Evolutionary conservation across 208 protist genomes (phyloP).

Genomic region (Acanthamoeba triangularis): DNA sequence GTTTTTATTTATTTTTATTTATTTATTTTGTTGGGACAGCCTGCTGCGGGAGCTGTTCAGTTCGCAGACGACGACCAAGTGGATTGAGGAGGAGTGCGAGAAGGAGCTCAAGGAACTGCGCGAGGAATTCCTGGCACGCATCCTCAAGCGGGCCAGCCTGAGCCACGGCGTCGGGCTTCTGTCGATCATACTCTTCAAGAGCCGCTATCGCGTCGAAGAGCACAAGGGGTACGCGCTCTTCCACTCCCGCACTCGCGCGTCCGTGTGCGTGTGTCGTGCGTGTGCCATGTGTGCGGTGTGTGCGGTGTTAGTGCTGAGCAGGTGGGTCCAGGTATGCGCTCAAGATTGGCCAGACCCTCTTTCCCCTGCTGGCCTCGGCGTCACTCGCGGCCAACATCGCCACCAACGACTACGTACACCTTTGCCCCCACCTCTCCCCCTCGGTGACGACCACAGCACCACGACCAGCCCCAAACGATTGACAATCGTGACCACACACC

Average conservation of each 20-base stretch:
- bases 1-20: not conserved
- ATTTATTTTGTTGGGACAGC: not conserved
- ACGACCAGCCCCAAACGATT: too few relatives aligned
- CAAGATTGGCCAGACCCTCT: slow-evolving; percentile 7
- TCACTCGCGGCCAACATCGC: slow-evolving; percentile 1
- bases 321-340: not conserved
- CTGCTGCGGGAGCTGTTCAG: slow-evolving; percentile 69
- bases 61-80: slow-evolving; percentile 61
- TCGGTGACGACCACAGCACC: not conserved
- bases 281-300: not conserved
- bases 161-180: slow-evolving; percentile 12
- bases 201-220: slow-evolving; percentile 51
- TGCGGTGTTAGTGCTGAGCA: not conserved
- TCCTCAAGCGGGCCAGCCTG: slow-evolving; percentile 55
- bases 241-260: not conserved
- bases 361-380: not conserved
- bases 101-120: slow-evolving; percentile 52
- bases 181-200: slow-evolving; percentile 65
- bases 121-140: slow-evolving; percentile 29
- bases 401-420: slow-evolving; percentile 21
- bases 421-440: not conserved
- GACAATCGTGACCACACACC: not conserved
- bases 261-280: not conserved
- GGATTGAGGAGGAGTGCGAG: slow-evolving; percentile 33
- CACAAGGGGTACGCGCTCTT: not conserved